A percentile compares a stretch with the other conserved stretches of the same genome.
Evolutionary conservation across 2,329 filamentous ascomycete genomes (phyloP).

Genomic region (Sporothrix dimorphospora): DNA sequence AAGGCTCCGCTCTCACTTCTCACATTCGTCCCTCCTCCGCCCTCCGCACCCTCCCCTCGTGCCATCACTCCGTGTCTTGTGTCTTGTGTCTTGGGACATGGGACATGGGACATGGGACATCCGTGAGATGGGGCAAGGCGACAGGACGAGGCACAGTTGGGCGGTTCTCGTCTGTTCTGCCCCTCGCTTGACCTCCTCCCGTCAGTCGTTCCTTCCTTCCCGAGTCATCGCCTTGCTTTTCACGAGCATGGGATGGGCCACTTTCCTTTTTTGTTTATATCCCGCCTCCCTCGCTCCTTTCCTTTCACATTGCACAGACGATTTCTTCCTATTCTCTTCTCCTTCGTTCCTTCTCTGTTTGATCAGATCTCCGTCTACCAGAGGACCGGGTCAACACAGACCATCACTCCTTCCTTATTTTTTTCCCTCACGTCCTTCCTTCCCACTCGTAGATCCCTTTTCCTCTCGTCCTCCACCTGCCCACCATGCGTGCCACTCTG

Average conservation of each 20-base stretch:
- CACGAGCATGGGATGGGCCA: background rate
- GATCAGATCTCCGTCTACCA: background rate
- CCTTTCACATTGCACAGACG: background rate
- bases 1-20: constrained; percentile 14
- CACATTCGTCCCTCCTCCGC: background rate
- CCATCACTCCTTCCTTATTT: background rate
- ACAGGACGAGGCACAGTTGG: background rate
- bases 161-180: background rate
- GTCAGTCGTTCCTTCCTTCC: constrained; percentile 17
- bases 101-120: background rate
- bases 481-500: constrained; percentile 12
- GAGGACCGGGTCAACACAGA: background rate
- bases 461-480: background rate
- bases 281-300: constrained; percentile 12
- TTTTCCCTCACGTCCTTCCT: background rate
- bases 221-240: background rate
- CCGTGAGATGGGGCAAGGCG: constrained; percentile 12
- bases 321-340: background rate
- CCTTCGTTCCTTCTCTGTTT: background rate
- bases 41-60: too few species aligned
- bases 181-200: background rate
- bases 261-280: constrained; percentile 16
- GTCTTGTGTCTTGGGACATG: background rate
- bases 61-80: background rate
- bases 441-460: background rate